phyloP scores from a whole-genome alignment of 805 yeast species.

The Metschnikowia cerradonensis region DNA sequence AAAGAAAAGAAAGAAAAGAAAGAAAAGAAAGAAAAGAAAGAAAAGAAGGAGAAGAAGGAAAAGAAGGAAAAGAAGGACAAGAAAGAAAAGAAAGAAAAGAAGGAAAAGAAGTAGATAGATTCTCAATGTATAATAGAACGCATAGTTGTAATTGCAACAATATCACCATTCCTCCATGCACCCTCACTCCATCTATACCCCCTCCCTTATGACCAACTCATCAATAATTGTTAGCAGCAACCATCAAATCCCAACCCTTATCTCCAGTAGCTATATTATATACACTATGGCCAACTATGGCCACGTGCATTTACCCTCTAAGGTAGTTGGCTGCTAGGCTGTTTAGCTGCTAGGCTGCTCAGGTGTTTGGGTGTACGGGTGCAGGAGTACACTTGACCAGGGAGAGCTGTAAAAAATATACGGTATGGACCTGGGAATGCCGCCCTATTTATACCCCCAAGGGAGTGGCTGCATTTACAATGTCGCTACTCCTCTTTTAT shows the following conservation, averaged over 20 bases:
- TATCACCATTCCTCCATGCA: background rate
- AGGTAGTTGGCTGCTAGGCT: background rate
- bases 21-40: slow-evolving; percentile 11
- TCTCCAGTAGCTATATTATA: no score
- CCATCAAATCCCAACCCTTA: no score
- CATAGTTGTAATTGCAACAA: background rate
- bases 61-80: slow-evolving; percentile 25
- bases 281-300: no score
- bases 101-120: slow-evolving; percentile 12
- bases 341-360: background rate
- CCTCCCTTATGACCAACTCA: no score
- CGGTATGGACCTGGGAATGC: background rate
- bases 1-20: slow-evolving; percentile 13
- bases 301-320: background rate
- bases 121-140: slow-evolving; percentile 2
- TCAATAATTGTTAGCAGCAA: no score
- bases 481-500: background rate
- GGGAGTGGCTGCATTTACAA: background rate
- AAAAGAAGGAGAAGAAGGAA: slow-evolving; percentile 21
- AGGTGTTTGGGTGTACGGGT: background rate
- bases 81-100: slow-evolving; percentile 24
- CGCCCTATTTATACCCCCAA: background rate
- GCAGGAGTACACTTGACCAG: background rate
- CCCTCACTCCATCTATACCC: no score
- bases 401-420: background rate